Evolutionary conservation across 495 filamentous ascomycete genomes (phyloP).

Genomic region (Penicillium paradoxum): DNA sequence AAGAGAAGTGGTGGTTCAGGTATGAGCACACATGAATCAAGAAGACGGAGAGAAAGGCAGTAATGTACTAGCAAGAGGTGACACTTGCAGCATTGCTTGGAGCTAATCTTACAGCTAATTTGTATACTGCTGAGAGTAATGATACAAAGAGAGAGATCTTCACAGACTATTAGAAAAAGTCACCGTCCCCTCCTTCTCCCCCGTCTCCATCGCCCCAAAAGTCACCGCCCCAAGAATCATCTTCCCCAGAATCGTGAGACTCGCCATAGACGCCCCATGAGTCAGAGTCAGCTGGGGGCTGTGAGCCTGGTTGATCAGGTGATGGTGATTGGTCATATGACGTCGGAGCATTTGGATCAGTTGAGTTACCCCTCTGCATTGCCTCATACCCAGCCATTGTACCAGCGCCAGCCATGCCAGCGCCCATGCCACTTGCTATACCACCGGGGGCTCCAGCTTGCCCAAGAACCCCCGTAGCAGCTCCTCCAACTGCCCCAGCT

Average conservation of each 20-base stretch:
- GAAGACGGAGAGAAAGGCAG: no score
- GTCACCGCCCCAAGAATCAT: slow-evolving; percentile 36
- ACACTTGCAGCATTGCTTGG: no score
- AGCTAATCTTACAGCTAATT: no score
- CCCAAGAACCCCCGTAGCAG: slow-evolving; percentile 30
- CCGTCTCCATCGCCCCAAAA: slow-evolving; percentile 20
- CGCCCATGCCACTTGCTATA: slow-evolving; percentile 38
- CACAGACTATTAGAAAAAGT: neutral
- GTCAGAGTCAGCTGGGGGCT: slow-evolving; percentile 14
- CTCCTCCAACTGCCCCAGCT: slow-evolving; percentile 34
- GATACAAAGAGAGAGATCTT: no score
- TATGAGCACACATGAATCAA: no score
- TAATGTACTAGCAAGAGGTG: no score
- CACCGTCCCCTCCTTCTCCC: slow-evolving; percentile 14
- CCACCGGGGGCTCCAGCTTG: slow-evolving; percentile 28
- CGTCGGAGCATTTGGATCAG: slow-evolving; percentile 14
- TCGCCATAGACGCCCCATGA: slow-evolving; percentile 22
- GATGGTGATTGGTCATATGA: slow-evolving; percentile 18
- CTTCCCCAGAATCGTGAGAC: slow-evolving; percentile 33
- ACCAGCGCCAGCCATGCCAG: slow-evolving; percentile 49
- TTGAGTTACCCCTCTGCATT: slow-evolving; percentile 48
- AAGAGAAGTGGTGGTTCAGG: no score
- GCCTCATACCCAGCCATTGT: slow-evolving; percentile 61
- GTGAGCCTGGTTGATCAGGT: slow-evolving; percentile 18
- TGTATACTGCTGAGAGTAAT: no score